Percentiles rank a stretch among this genome's conserved stretches.
These are phyloP conservation scores for Sclerotiophoma versabilis DNA, from an alignment of 2,329 filamentous ascomycete genomes.

Conservation along the genomic window DNA sequence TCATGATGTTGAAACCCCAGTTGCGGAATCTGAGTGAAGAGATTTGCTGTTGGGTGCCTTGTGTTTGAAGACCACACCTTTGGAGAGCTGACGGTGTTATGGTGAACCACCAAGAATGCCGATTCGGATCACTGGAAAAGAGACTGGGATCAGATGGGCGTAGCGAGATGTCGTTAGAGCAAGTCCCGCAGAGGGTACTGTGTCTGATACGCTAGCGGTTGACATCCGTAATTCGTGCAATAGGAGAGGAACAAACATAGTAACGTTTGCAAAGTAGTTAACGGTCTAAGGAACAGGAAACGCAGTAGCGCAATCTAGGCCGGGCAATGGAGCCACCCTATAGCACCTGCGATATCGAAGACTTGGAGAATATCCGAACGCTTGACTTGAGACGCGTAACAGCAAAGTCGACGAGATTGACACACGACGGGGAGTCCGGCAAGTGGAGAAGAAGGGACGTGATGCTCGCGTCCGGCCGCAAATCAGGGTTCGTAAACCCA, in stretches of 20 bases:
- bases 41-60: not conserved
- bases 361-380: not conserved
- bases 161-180: not conserved
- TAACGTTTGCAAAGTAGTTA: not conserved
- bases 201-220: not conserved
- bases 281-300: not conserved
- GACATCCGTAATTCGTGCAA: not conserved
- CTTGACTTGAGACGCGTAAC: constrained; percentile 2
- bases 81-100: not conserved
- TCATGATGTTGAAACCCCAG: not conserved
- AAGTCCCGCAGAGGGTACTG: not conserved
- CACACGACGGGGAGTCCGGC: constrained; percentile 1
- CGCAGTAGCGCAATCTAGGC: not conserved
- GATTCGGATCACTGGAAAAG: not conserved
- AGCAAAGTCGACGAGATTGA: constrained; percentile 6
- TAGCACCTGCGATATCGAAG: not conserved
- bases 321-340: not conserved
- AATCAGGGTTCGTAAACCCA: constrained; percentile 1
- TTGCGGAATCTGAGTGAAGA: not conserved
- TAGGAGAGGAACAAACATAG: constrained; percentile 4
- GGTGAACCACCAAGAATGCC: not conserved
- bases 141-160: not conserved
- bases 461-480: constrained; percentile 3
- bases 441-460: constrained; percentile 3
- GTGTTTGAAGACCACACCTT: not conserved